Conservation (phyloP, 495 filamentous ascomycete species). For the Endocarpon pusillum region DNA sequence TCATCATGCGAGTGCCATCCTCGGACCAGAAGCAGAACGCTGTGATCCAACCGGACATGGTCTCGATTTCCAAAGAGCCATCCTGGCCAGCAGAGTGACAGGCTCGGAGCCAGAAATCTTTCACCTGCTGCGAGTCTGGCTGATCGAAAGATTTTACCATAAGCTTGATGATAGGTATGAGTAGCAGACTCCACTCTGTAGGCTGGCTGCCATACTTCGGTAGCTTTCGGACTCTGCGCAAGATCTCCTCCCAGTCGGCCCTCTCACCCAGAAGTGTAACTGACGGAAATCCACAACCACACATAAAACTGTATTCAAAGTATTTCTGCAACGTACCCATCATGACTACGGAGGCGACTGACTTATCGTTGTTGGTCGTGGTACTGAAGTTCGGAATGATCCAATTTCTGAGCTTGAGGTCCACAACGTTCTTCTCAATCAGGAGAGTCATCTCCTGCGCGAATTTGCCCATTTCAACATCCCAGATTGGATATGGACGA, state of each 20-base stretch:
- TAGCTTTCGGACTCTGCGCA: constrained; percentile 19
- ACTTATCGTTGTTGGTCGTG: constrained; percentile 18
- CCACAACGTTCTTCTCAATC: constrained; percentile 20
- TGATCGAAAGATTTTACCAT: constrained; percentile 16
- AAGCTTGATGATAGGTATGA: constrained; percentile 11
- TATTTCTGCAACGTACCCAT: constrained; percentile 26
- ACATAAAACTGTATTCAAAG: constrained; percentile 14
- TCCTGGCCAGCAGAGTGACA: too few relatives aligned
- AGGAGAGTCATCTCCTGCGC: constrained; percentile 13
- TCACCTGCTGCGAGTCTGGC: constrained; percentile 7
- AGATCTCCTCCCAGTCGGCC: constrained; percentile 23
- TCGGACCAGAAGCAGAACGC: constrained; percentile 31
- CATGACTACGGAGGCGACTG: constrained; percentile 21
- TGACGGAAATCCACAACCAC: constrained; percentile 28
- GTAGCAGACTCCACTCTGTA: constrained; percentile 8
- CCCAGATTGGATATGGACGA: too few relatives aligned
- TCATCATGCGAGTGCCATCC: constrained; percentile 11
- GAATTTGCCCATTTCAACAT: constrained; percentile 11
- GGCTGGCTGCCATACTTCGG: constrained; percentile 22
- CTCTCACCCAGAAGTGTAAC: constrained; percentile 29
- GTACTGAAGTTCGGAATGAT: constrained; percentile 27
- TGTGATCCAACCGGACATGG: constrained; percentile 28
- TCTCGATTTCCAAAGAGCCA: too few relatives aligned
- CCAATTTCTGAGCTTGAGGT: constrained; percentile 20
- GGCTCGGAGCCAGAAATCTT: constrained; percentile 26